Conservation (phyloP, 2,329 filamentous ascomycete genomes). For the Rhynchosporium graminicola region DNA sequence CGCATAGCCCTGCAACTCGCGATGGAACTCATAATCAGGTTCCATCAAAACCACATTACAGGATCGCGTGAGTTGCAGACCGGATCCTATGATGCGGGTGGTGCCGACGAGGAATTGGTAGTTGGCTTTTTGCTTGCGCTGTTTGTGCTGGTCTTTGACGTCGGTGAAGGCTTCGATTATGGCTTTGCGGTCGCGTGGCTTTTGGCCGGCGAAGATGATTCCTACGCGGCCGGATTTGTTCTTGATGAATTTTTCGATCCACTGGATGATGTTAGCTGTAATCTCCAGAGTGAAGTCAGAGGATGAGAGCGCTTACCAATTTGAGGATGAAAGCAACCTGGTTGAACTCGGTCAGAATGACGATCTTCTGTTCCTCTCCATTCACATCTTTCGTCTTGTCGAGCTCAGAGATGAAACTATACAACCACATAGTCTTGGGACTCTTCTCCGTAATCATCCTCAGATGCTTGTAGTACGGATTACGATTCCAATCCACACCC, state of each 20-base stretch:
- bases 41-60: constrained; percentile 28
- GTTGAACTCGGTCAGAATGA: constrained; percentile 28
- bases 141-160: constrained; percentile 11
- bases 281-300: too few species aligned
- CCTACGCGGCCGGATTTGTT: constrained; percentile 17
- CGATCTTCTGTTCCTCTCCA: constrained; percentile 25
- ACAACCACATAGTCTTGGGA: constrained; percentile 29
- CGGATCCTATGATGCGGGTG: constrained; percentile 24
- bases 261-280: constrained; percentile 11
- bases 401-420: constrained; percentile 20
- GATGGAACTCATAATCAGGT: constrained; percentile 25
- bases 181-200: constrained; percentile 7
- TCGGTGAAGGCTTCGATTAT: constrained; percentile 23
- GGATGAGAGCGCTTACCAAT: constrained; percentile 12
- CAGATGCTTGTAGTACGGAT: constrained; percentile 20
- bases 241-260: constrained; percentile 22
- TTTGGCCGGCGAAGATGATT: constrained; percentile 16
- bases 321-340: constrained; percentile 29
- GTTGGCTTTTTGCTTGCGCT: constrained; percentile 19
- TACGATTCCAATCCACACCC: constrained; percentile 13
- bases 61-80: constrained; percentile 26
- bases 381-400: constrained; percentile 12
- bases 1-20: constrained; percentile 25
- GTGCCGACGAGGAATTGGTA: constrained; percentile 26
- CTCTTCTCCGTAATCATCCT: constrained; percentile 23